Conservation (phyloP, 1,284 basidiomycete genomes). For the Melampsora larici-populina region DNA sequence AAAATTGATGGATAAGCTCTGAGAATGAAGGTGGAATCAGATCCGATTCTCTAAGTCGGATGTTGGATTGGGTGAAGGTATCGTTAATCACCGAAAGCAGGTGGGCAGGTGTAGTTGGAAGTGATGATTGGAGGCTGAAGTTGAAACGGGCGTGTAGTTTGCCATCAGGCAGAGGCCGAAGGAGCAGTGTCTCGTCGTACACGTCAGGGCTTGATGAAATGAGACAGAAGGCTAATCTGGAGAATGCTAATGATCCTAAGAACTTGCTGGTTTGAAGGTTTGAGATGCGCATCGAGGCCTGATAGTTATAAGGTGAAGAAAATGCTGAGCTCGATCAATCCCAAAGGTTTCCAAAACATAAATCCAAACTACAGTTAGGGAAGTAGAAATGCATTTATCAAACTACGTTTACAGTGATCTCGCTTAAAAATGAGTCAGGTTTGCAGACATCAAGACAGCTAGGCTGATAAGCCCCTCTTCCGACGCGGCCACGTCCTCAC, state of each 20-base stretch:
- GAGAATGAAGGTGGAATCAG: slow-evolving; percentile 80
- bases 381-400: no score
- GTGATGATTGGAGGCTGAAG: slow-evolving; percentile 63
- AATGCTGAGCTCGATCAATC: no score
- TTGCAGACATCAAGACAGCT: no score
- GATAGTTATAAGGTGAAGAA: not conserved
- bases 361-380: no score
- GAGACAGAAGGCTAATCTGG: not conserved
- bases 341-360: no score
- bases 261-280: not conserved
- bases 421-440: no score
- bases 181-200: slow-evolving; percentile 64
- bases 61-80: not conserved
- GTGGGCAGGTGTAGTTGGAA: slow-evolving; percentile 28
- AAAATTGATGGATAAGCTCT: slow-evolving; percentile 77
- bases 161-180: slow-evolving; percentile 77
- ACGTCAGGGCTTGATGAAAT: slow-evolving; percentile 35
- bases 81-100: slow-evolving; percentile 16
- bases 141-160: slow-evolving; percentile 77
- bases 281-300: not conserved
- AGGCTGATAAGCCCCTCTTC: no score
- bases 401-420: no score
- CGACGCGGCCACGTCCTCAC: no score
- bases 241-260: not conserved
- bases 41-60: slow-evolving; percentile 17